Evolutionary conservation across 805 yeast species (phyloP), one percentile per base, ranked within the genome.

Genomic region (Kregervanrija fluxuum): DNA sequence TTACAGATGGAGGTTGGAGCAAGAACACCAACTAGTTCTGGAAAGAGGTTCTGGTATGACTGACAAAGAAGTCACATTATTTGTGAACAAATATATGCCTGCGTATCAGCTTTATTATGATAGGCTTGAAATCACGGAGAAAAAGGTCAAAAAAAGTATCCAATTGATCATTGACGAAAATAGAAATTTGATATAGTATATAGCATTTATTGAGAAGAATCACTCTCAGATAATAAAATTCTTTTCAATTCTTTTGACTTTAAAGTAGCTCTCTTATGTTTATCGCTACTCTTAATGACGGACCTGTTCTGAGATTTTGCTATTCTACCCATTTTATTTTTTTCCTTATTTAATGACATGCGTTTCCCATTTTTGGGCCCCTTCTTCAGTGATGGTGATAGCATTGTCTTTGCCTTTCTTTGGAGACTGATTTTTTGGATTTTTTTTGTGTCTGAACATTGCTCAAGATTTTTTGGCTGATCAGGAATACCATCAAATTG

Each of bases 41-140:
- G 42, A 48, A 9, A 69, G 62, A 17, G 96, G 95, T 0, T 42
- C 54, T 1, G 98, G 98, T 0, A 90, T 93, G 98, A 64, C 82
- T 2, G 93, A 85, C 52, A 70, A 58, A 1, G 74, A 82, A 53
- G 96, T 91, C 5, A 62, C 52, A 9, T 50, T 50, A 14, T 93
- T 93, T 68, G 82, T 91, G 10, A 78, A 82, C 48, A 73, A 95
- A 48, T 91, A 91, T 62, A 83, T 85, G 88, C 95, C 95, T 1
- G 76, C 83, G 33, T 91, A 91, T 55, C 74, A 77, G 49, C 56
- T 90, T 15, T 93, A 85, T 60, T 82, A 77, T 55, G 47, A 50
- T 37, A 41, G 51, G 10, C 43, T 61, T 11, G 35, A 44, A 3
- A 30, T 41, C 12, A 41, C 42, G 8, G 16, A 36, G 28, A 35